These are phyloP conservation scores for Moringa oleifera DNA, from an alignment of 345 rosid species.

Conservation along the genomic window DNA sequence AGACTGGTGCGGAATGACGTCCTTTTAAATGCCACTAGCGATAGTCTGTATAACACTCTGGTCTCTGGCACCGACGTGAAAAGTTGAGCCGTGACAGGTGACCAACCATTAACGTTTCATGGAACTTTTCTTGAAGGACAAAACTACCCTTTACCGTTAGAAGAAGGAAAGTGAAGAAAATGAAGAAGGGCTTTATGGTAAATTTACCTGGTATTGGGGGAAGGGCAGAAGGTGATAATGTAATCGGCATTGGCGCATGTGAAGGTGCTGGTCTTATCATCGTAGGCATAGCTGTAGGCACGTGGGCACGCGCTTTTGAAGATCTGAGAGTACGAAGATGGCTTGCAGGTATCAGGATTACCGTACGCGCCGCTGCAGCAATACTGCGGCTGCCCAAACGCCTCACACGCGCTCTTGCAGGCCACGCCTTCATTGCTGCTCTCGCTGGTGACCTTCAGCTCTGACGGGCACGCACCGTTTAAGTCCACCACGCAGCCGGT, in stretches of 20 bases:
- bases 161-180: accelerated
- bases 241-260: slow-evolving; percentile 78
- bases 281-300: slow-evolving; percentile 98
- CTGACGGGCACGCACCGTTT: slow-evolving; percentile 74
- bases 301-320: slow-evolving; percentile 82
- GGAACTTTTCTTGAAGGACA: neutral
- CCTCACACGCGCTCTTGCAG: slow-evolving; percentile 92
- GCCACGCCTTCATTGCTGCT: slow-evolving; percentile 44
- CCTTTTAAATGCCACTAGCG: too few species aligned
- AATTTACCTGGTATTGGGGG: slow-evolving; percentile 67
- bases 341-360: slow-evolving; percentile 72
- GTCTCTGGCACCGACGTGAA: too few species aligned
- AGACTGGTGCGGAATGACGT: too few species aligned
- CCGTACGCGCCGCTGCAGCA: slow-evolving; percentile 74
- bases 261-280: slow-evolving; percentile 89
- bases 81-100: neutral
- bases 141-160: neutral
- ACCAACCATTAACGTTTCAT: neutral
- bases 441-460: slow-evolving; percentile 49
- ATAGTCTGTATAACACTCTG: too few species aligned
- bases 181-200: slow-evolving; percentile 1
- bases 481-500: slow-evolving; percentile 78
- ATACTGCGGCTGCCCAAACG: slow-evolving; percentile 67
- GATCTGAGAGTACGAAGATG: slow-evolving; percentile 63
- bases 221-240: slow-evolving; percentile 83